These are phyloP conservation scores for Alternaria panax DNA, from an alignment of 2,329 filamentous ascomycete species.

Conservation along the genomic window DNA sequence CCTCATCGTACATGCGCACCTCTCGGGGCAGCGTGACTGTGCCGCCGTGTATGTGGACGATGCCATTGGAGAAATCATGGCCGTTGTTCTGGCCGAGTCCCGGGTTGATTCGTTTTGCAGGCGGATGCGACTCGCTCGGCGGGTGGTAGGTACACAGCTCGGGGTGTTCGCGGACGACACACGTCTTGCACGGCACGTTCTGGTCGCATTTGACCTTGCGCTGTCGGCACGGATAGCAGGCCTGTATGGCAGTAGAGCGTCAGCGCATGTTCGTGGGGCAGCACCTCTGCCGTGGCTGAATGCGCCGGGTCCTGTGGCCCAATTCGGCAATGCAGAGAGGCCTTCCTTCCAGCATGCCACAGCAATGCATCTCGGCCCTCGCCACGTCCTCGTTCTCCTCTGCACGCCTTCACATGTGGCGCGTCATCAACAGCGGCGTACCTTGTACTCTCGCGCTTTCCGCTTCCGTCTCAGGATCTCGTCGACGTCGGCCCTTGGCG, in stretches of 20 bases:
- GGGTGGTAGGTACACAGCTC: constrained; percentile 57
- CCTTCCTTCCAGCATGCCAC: background rate
- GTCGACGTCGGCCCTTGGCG: constrained; percentile 57
- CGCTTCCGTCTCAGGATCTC: constrained; percentile 59
- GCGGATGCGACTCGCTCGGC: constrained; percentile 50
- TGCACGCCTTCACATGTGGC: background rate
- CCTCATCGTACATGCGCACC: constrained; percentile 25
- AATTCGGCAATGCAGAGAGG: constrained; percentile 23
- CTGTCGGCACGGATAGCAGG: constrained; percentile 60
- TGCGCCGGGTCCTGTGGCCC: constrained; percentile 26
- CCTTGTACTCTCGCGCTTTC: constrained; percentile 61
- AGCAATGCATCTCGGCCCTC: background rate
- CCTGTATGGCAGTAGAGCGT: constrained; percentile 34
- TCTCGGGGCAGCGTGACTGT: constrained; percentile 52
- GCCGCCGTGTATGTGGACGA: constrained; percentile 50
- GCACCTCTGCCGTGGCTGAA: constrained; percentile 8
- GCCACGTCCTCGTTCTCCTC: background rate
- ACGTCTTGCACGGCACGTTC: constrained; percentile 58
- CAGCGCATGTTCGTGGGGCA: constrained; percentile 28
- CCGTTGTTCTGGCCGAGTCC: constrained; percentile 42
- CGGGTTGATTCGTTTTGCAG: constrained; percentile 49
- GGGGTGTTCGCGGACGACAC: constrained; percentile 59
- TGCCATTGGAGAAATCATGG: constrained; percentile 48
- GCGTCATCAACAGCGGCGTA: constrained; percentile 26
- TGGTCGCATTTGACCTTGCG: constrained; percentile 58